These are phyloP conservation scores for Eragrostis curvula DNA, from an alignment of 176 grass and related monocot species.

Conservation along the genomic window DNA sequence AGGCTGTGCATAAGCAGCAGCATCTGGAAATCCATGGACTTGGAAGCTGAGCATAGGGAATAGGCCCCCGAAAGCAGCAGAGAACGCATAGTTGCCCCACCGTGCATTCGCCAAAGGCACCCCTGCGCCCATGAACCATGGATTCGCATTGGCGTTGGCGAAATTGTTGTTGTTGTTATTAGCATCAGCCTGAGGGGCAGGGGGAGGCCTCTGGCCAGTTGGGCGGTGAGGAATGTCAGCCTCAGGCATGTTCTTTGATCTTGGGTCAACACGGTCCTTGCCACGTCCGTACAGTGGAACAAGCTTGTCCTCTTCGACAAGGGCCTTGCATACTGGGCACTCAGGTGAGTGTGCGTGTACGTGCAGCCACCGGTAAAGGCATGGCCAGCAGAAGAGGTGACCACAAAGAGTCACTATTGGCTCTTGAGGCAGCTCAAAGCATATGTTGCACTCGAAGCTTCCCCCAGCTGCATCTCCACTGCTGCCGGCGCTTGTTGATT, in stretches of 20 bases:
- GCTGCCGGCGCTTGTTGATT: conserved; percentile 51
- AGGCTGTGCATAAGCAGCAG: conserved; percentile 63
- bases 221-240: conserved; percentile 81
- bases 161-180: conserved; percentile 67
- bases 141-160: conserved; percentile 47
- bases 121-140: conserved; percentile 65
- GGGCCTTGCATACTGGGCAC: conserved; percentile 96
- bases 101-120: conserved; percentile 48
- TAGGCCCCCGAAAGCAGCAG: conserved; percentile 70
- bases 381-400: conserved; percentile 96
- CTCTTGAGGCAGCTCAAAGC: conserved; percentile 91
- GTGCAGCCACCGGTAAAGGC: conserved; percentile 89
- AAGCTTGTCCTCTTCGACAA: conserved; percentile 89
- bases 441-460: conserved; percentile 93
- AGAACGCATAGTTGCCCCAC: conserved; percentile 84
- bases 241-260: conserved; percentile 71
- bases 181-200: conserved; percentile 64
- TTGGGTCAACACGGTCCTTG: conserved; percentile 83
- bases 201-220: conserved; percentile 77
- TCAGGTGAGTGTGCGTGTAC: conserved; percentile 71
- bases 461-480: conserved; percentile 49
- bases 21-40: conserved; percentile 76
- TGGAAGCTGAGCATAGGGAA: conserved; percentile 96
- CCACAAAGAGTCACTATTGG: conserved; percentile 92
- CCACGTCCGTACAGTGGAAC: conserved; percentile 90